A percentile compares a stretch with the other conserved stretches of the same genome.
These are phyloP conservation scores for Dictyostelium purpureum DNA, from an alignment of 78 protist genomes.

Conservation along the genomic window DNA sequence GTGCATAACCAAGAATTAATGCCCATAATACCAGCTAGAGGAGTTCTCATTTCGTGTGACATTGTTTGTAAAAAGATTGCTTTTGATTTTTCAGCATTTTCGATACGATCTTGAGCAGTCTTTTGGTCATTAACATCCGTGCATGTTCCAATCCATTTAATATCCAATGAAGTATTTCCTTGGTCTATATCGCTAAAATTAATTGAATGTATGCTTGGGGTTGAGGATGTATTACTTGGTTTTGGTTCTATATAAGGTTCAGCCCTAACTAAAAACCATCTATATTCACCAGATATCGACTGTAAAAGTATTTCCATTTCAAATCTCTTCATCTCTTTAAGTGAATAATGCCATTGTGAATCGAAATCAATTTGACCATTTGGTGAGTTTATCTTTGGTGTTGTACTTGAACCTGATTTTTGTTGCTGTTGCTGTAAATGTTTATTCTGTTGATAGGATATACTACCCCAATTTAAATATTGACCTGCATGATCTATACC, in stretches of 20 bases:
- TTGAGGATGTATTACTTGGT: not conserved
- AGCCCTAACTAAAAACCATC: constrained; percentile 54
- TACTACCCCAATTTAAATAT: constrained; percentile 12
- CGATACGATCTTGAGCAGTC: constrained; percentile 47
- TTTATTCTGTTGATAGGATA: constrained; percentile 10
- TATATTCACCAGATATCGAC: constrained; percentile 5
- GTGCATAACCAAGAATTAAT: constrained; percentile 23
- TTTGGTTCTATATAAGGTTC: constrained; percentile 28
- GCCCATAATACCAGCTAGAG: constrained; percentile 54
- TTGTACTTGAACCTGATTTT: not conserved
- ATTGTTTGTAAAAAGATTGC: constrained; percentile 22
- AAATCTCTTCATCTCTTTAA: constrained; percentile 6
- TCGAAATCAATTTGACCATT: not conserved
- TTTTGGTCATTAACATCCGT: constrained; percentile 52
- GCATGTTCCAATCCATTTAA: constrained; percentile 54
- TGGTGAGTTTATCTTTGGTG: not conserved
- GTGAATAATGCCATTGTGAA: constrained; percentile 20
- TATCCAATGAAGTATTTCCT: not conserved
- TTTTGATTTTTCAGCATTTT: constrained; percentile 18
- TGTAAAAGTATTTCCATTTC: constrained; percentile 25
- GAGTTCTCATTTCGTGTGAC: constrained; percentile 70
- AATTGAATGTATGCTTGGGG: not conserved
- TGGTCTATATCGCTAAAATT: not conserved
- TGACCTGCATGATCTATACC: constrained; percentile 31
- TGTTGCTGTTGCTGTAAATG: not conserved